A percentile compares a stretch with the other conserved stretches of the same genome.
Conservation (phyloP, 2,329 filamentous ascomycete genomes). For the Penicillium sp. region DNA sequence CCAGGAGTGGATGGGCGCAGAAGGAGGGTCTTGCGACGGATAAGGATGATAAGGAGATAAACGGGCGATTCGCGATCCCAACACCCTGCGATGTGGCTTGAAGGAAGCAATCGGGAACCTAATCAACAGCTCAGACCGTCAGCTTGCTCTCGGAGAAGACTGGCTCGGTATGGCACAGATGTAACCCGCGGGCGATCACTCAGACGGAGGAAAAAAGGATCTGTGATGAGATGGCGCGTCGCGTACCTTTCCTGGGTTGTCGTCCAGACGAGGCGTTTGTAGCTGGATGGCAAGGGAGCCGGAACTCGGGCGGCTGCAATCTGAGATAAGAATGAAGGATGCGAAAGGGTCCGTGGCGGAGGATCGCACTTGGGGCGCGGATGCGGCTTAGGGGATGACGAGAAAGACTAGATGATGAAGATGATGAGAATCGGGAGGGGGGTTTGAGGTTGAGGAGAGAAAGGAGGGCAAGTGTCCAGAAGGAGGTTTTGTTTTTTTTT, state of each 20-base stretch:
- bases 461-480: not conserved
- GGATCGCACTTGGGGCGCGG: not conserved
- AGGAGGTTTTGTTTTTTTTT: not conserved
- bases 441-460: not conserved
- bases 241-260: not conserved
- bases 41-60: conserved; percentile 6
- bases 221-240: conserved; percentile 6
- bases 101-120: not conserved
- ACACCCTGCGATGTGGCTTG: not conserved
- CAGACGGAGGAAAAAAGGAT: not conserved
- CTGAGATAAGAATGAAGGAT: too few relatives aligned
- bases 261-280: too few relatives aligned
- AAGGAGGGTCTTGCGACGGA: not conserved
- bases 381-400: not conserved
- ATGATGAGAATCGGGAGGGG: not conserved
- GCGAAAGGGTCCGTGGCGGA: too few relatives aligned
- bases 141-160: not conserved
- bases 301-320: too few relatives aligned
- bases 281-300: too few relatives aligned
- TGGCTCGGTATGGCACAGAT: conserved; percentile 1
- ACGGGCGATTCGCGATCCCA: not conserved
- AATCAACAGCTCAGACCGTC: not conserved
- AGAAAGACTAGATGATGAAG: not conserved
- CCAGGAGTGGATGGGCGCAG: not conserved
- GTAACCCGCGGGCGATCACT: too few relatives aligned